Base-by-base conservation (phyloP, 73 alveolate species). In the Tetrahymena elliotti region DNA sequence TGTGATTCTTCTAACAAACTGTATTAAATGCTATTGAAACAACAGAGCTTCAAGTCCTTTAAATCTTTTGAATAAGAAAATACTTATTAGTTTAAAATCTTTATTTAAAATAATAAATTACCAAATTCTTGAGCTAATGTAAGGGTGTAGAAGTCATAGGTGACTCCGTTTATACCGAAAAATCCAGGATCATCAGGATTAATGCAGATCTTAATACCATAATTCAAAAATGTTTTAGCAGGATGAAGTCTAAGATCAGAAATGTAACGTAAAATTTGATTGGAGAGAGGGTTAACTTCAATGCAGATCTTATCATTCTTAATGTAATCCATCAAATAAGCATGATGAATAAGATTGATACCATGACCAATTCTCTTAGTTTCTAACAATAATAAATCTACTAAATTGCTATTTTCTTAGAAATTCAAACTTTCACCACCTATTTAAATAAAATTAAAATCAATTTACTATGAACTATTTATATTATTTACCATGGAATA, bases 151-250 rank as follows among this genome's bases (percentile, higher is more conserved):
- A 68, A 96, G 84, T 96, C 98, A 35, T 95, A 95, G 36, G 97
- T 94, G 84, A 95, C 95, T 10, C 97, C 97, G 22, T 96, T 96
- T 33, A 95, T 95, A 93, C 95, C 97, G 84, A 96, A 97, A 93
- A 97, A 97, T 11, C 96, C 95, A 34, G 98, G 98, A 68, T 97
- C 98, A 94, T 97, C 98, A 4, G 98, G 96, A 52, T 93, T 94
- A 41, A 97, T 95, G 22, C 97, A 95, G 47, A 97, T 96, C 16
- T 97, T 96, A 6, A 97, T 15, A 9, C 98, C 98, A 16, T 84
- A 33, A 39, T 93, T 94, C 20, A 97, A 83, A 94, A 95, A 84
- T 33, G 94, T 52, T 40, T 96, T 53, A 3, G 93, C 97, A 47
- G 98, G 98, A 53, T 97, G 98, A 84, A 94, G 68, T 96, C 97